Conservation (phyloP, 2,329 filamentous ascomycete species). For the Scolecobasidium constrictum region DNA sequence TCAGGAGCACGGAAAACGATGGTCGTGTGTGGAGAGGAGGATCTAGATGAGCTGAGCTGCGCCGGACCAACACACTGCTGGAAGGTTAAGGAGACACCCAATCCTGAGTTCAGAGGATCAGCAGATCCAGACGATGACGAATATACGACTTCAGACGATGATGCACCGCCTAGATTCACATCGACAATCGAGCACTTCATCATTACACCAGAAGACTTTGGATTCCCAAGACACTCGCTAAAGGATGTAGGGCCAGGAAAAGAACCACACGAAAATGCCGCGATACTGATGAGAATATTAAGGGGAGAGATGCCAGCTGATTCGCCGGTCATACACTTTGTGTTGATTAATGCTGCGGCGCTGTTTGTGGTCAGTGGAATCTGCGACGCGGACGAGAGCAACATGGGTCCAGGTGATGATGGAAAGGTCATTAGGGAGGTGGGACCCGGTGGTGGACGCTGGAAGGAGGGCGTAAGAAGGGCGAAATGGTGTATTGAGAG, state of each 20-base stretch:
- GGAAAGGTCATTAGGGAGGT: constrained; percentile 70
- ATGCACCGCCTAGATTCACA: constrained; percentile 27
- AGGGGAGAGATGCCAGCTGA: constrained; percentile 60
- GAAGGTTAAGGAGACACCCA: constrained; percentile 51
- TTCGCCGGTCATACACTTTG: constrained; percentile 83
- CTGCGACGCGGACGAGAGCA: constrained; percentile 70
- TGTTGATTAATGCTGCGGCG: constrained; percentile 86
- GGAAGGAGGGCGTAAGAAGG: constrained; percentile 87
- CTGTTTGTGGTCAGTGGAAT: constrained; percentile 77
- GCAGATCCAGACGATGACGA: constrained; percentile 23
- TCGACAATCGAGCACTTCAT: constrained; percentile 65
- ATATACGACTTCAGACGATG: constrained; percentile 31
- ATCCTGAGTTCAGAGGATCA: constrained; percentile 29
- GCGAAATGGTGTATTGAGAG: constrained; percentile 83
- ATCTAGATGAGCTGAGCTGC: constrained; percentile 90
- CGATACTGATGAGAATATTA: constrained; percentile 68
- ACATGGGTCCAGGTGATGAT: constrained; percentile 71
- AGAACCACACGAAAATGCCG: constrained; percentile 76
- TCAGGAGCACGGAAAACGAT: constrained; percentile 72
- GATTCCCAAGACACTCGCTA: constrained; percentile 63
- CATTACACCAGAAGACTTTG: constrained; percentile 77
- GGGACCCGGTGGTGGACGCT: constrained; percentile 75
- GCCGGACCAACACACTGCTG: constrained; percentile 84
- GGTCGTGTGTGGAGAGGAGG: constrained; percentile 86
- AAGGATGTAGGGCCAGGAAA: constrained; percentile 73